Percentiles rank a stretch among this genome's conserved stretches.
phyloP scores from a whole-genome alignment of 2,329 filamentous ascomycete species.

The Talaromyces islandicus region DNA sequence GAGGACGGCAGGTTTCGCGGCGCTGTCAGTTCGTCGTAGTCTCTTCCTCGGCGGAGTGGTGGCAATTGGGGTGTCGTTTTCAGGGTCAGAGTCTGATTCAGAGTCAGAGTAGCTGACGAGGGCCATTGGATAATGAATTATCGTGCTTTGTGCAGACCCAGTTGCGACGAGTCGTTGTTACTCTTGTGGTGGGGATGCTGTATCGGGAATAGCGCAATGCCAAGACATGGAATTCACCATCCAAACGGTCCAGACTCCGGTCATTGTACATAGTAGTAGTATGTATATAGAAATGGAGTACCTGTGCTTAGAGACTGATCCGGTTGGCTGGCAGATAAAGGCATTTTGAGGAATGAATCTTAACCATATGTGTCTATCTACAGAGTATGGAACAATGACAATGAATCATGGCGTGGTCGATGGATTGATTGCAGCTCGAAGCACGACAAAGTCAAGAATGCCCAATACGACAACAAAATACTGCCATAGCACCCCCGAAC shows the following conservation, averaged over 20 bases:
- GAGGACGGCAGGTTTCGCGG: constrained; percentile 13
- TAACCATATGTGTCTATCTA: not conserved
- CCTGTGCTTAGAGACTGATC: not conserved
- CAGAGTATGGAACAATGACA: not conserved
- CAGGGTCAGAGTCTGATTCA: constrained; percentile 30
- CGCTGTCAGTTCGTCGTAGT: constrained; percentile 11
- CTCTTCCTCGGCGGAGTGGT: constrained; percentile 19
- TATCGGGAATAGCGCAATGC: not conserved
- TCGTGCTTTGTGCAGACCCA: not conserved
- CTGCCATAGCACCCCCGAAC: too few relatives aligned
- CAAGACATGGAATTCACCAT: not conserved
- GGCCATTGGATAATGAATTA: constrained; percentile 41
- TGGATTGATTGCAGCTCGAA: too few relatives aligned
- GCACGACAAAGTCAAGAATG: not conserved
- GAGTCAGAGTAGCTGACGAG: constrained; percentile 60
- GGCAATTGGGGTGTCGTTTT: constrained; percentile 8
- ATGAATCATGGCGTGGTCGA: not conserved
- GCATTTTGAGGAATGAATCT: not conserved
- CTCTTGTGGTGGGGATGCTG: not conserved
- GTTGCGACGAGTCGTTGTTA: not conserved
- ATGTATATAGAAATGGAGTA: too few relatives aligned
- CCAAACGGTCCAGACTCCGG: not conserved
- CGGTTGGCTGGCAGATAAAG: not conserved
- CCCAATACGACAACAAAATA: too few relatives aligned
- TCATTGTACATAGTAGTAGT: not conserved